Percentiles rank a stretch among this genome's conserved stretches.
phyloP scores from a whole-genome alignment of 208 protist species.

The Leishmania aethiopica region DNA sequence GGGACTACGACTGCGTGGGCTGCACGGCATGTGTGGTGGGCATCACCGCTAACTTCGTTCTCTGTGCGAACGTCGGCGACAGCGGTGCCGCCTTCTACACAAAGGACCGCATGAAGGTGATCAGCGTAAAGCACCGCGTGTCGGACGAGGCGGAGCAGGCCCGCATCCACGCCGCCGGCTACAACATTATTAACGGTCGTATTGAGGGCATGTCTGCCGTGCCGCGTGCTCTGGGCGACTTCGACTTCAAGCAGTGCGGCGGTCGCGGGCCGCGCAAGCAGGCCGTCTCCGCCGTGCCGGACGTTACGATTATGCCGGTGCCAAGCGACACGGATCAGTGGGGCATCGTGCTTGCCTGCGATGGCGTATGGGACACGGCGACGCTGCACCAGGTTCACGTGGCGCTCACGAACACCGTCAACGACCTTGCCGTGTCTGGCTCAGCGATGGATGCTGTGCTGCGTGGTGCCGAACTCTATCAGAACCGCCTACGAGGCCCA shows the following conservation, averaged over 20 bases:
- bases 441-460: slow-evolving; percentile 58
- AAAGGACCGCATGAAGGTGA: slow-evolving; percentile 37
- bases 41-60: slow-evolving; percentile 74
- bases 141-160: slow-evolving; percentile 44
- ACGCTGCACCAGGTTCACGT: slow-evolving; percentile 80
- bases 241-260: slow-evolving; percentile 90
- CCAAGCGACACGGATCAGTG: slow-evolving; percentile 49
- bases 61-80: slow-evolving; percentile 84
- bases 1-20: slow-evolving; percentile 76
- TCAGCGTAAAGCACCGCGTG: slow-evolving; percentile 70
- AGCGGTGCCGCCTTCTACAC: slow-evolving; percentile 77
- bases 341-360: slow-evolving; percentile 82
- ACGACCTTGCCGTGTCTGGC: slow-evolving; percentile 61
- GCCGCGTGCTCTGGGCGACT: slow-evolving; percentile 80
- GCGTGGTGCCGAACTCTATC: slow-evolving; percentile 45
- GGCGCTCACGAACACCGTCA: slow-evolving; percentile 67
- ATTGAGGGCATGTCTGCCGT: slow-evolving; percentile 86
- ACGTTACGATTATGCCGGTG: slow-evolving; percentile 67
- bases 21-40: slow-evolving; percentile 81
- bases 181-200: slow-evolving; percentile 48
- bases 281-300: slow-evolving; percentile 68
- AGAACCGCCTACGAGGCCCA: slow-evolving; percentile 32
- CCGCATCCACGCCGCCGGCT: slow-evolving; percentile 69
- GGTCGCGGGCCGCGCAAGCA: slow-evolving; percentile 53
- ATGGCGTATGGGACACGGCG: slow-evolving; percentile 84